Base-by-base conservation (phyloP, 2,329 filamentous ascomycete genomes). In the Boeremia lycopersici region DNA sequence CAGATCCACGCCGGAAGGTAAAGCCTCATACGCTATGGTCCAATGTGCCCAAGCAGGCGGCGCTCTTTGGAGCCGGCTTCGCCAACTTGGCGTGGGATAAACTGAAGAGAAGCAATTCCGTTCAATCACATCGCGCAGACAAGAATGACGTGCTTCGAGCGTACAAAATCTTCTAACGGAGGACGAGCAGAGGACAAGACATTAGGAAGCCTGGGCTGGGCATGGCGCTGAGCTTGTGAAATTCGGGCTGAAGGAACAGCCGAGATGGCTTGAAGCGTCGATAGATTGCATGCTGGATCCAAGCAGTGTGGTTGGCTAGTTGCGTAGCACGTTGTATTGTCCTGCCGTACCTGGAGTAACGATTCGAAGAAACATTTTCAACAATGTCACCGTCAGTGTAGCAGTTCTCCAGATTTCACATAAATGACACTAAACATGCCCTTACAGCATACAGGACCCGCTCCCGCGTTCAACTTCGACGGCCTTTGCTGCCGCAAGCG, bases 151-250 rank as follows among this genome's bases (percentile, higher is more conserved):
- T 68, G 59, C 56, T 63, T 49, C 44, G 26, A 38, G 54, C 42
- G 53, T 53, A 43, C 48, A 60, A 51, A 42, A 60, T 54, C 47
- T 55, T 49, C 52, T 57, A 28, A 15, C 45, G 36, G 50, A 57
- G 45, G 35, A 46, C 56, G 57, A 49, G 48, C 40, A 41, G 35
- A 48, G 42, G 57, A 67, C 64, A 64, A 64, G 63, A 61, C 51
- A 48, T 56, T 50, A 53, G 55, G 57, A 52, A 63, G 59, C 54
- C 59, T 68, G 60, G 55, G 56, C 57, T 44, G 43, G 49, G 28
- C 48, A 51, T 51, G 60, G 54, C 59, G 63, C 58, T 67, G 67
- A 67, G 61, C 62, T 70, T 70, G 63, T 63, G 38, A 56, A 60
- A 56, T 59, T 68, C 71, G 64, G 70, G 68, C 68, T 64, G 39